A percentile compares a stretch with the other conserved stretches of the same genome.
Conservation (phyloP, 805 yeast species). For the Metschnikowia gruessii region DNA sequence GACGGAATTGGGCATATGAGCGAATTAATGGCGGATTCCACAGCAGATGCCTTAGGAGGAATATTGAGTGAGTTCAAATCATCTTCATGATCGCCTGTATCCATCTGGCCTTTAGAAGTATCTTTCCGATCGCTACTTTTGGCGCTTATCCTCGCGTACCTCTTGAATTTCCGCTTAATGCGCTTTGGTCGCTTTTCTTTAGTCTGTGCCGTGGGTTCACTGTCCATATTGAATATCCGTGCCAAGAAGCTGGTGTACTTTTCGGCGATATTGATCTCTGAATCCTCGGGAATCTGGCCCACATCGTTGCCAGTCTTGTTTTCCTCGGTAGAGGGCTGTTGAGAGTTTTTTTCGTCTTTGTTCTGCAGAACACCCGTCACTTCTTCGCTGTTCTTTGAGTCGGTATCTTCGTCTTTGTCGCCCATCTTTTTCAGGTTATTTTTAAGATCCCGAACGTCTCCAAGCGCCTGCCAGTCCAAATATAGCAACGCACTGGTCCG, state of each 20-base stretch:
- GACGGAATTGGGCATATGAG: constrained; percentile 42
- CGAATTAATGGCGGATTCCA: constrained; percentile 42
- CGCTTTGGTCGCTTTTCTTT: constrained; percentile 13
- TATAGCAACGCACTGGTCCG: constrained; percentile 43
- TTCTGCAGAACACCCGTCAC: not conserved
- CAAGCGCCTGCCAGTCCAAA: constrained; percentile 43
- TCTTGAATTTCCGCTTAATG: constrained; percentile 9
- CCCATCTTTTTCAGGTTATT: constrained; percentile 4
- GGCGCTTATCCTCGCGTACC: constrained; percentile 20
- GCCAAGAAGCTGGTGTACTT: constrained; percentile 16
- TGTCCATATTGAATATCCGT: constrained; percentile 14
- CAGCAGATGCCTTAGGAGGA: constrained; percentile 44
- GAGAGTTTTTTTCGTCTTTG: constrained; percentile 4
- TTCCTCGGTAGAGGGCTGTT: constrained; percentile 1
- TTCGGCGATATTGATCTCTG: constrained; percentile 10
- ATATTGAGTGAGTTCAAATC: constrained; percentile 31
- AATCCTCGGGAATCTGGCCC: constrained; percentile 35
- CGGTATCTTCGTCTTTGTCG: constrained; percentile 2
- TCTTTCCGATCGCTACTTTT: constrained; percentile 17
- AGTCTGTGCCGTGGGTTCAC: constrained; percentile 2
- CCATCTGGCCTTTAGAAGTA: constrained; percentile 2
- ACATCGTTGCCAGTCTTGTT: constrained; percentile 18
- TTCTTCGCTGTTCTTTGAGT: not conserved
- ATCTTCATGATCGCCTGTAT: constrained; percentile 5
- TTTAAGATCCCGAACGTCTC: constrained; percentile 34